Evolutionary conservation across 345 rosid genomes (phyloP), one percentile per base, ranked within the genome.

Genomic region (Gossypium bickii): DNA sequence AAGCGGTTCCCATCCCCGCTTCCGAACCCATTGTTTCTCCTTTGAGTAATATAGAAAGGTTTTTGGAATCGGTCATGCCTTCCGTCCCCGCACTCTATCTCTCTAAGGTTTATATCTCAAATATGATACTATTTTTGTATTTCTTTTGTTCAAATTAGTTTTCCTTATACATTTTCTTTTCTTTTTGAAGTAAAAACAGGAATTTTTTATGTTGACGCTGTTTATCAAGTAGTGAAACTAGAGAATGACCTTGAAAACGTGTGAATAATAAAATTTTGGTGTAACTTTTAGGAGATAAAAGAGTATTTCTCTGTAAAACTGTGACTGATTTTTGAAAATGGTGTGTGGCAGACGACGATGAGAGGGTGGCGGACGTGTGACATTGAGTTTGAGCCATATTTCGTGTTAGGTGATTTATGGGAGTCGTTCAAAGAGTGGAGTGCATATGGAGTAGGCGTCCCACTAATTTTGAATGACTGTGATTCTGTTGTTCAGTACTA

Each of bases 351-450:
- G 92, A 88, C 81, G n/a, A 77, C 75, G 2, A 29, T 84, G 73
- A 62, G 84, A 61, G 83, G 84, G 7, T 72, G 77, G 80, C 80
- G 71, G 79, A 83, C 85, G 1, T 76, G 78, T 75, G 85, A 82
- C 61, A 59, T 44, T 62, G 84, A 88, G 38, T 69, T 70, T 65
- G 82, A 80, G 67, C 78, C 77, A 0, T 89, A 86, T 66, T 91
- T 89, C 80, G 80, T 85, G 55, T 86, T 91, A 58, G 93, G 86
- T 2, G 92, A 91, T 89, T 77, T 91, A n/a, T 89, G 97, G 97
- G 97, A 91, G 75, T 86, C 93, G 3, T 91, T 91, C 49, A 81
- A 82, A 41, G 94, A 91, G 83, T 89, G 93, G 89, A 91, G 93
- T 83, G 97, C 92, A 4, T 89, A 89, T 76, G 97, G 97, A 17